phyloP scores from a whole-genome alignment of 2,329 filamentous ascomycete genomes.

The Penicillium aurantiogriseum region DNA sequence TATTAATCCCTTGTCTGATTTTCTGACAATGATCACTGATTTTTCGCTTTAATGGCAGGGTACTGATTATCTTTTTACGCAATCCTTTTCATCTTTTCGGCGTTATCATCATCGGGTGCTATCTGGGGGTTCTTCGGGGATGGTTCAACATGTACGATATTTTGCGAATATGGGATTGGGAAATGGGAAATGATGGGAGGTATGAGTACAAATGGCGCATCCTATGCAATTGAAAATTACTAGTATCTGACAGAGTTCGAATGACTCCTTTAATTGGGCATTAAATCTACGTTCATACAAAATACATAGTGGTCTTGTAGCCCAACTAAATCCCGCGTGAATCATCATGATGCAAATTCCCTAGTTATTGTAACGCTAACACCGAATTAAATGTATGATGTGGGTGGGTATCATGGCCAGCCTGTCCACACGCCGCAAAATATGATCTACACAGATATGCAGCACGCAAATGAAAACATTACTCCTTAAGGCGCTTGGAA shows the following conservation, averaged over 20 bases:
- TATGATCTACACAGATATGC: background rate
- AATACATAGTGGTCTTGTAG: background rate
- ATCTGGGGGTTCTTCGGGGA: background rate
- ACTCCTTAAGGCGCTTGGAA: slow-evolving; percentile 56
- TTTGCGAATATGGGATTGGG: background rate
- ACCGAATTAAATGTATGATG: slow-evolving; percentile 1
- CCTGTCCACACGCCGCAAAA: slow-evolving; percentile 1
- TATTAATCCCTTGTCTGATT: background rate
- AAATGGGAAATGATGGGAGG: background rate
- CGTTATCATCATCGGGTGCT: background rate
- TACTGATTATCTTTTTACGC: slow-evolving; percentile 4
- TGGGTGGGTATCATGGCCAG: slow-evolving; percentile 1
- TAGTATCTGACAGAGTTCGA: background rate
- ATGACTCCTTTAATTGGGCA: background rate
- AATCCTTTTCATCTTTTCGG: background rate
- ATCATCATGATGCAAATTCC: background rate
- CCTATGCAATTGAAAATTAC: background rate
- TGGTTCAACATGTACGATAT: slow-evolving; percentile 1
- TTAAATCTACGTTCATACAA: background rate
- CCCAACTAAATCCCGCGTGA: background rate
- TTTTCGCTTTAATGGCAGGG: slow-evolving; percentile 4
- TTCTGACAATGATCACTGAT: background rate
- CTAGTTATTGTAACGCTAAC: background rate
- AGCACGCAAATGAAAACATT: slow-evolving; percentile 6
- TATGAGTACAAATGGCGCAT: background rate